Evolutionary conservation across 768 basidiomycete genomes (phyloP), one percentile per base, ranked within the genome.

Genomic region (Kwoniella botswanensis): DNA sequence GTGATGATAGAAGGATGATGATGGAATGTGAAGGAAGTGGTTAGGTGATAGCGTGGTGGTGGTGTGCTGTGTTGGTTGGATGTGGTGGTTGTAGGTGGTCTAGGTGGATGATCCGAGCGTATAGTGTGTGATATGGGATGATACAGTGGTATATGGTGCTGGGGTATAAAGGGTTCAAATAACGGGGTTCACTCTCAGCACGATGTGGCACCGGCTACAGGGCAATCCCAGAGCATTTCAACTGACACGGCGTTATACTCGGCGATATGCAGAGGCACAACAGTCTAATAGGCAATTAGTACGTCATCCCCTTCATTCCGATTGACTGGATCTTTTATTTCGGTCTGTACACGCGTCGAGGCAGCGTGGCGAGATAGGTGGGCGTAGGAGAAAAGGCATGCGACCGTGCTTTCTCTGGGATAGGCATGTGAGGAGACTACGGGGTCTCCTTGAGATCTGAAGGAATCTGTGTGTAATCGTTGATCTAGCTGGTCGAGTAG

Each of bases 1-100:
- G n/a, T 58, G 50, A 57, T 63, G 43, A 18, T n/a, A 41, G 17
- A 52, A 59, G 54, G 68, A 22, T 50, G 54, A 67, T 71, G 54
- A 70, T 70, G 56, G 67, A 68, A 67, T 69, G 66, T 43, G 60
- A 70, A 70, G 65, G 68, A 68, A 71, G 60, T 64, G 63, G 35
- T n/a, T 42, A 63, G 63, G 63, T 50, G 52, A 44, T 41, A 35
- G 59, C 26, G 52, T 44, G 52, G 71, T 55, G 65, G 12, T 18
- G 22, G 60, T 26, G 55, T 60, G 71, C 26, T 70, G 68, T 42
- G 65, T 35, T 44, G 59, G 65, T 43, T 44, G 29, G 63, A 43
- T 15, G 21, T 44, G 26, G 64, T 65, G 64, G 46, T 50, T 65
- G n/a, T n/a, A 41, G 21, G 52, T 35, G 52, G 50, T 3, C 21